These are phyloP conservation scores for Cinchona pubescens DNA, from an alignment of 257 asterid genomes.

Conservation along the genomic window DNA sequence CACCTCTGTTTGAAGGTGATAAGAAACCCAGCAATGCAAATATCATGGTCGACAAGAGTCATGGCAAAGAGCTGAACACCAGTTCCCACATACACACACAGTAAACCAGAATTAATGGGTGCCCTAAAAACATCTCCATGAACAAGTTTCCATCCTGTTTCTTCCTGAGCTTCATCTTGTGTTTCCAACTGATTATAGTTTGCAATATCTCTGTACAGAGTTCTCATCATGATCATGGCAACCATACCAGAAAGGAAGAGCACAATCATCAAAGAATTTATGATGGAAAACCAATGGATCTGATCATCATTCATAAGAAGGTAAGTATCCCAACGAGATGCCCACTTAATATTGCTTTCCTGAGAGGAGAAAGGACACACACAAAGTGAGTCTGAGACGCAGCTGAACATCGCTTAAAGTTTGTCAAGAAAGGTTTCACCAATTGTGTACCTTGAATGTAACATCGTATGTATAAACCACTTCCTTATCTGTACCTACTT, in stretches of 20 bases:
- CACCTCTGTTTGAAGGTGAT: slow-evolving; percentile 88
- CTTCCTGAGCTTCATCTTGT: slow-evolving; percentile 93
- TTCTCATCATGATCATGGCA: slow-evolving; percentile 97
- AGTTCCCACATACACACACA: slow-evolving; percentile 80
- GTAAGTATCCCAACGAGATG: slow-evolving; percentile 92
- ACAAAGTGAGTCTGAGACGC: background rate
- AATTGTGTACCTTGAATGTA: slow-evolving; percentile 55
- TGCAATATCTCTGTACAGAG: slow-evolving; percentile 79
- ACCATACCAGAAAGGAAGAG: slow-evolving; percentile 95
- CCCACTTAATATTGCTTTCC: slow-evolving; percentile 88
- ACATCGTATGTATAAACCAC: slow-evolving; percentile 70
- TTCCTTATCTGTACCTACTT: slow-evolving; percentile 64
- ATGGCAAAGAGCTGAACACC: slow-evolving; percentile 76
- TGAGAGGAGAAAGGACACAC: slow-evolving; percentile 21
- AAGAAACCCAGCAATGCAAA: slow-evolving; percentile 80
- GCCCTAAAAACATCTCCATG: slow-evolving; percentile 83
- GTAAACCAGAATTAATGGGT: slow-evolving; percentile 62
- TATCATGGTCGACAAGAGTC: slow-evolving; percentile 88
- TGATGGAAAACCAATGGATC: slow-evolving; percentile 93
- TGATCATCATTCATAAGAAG: slow-evolving; percentile 93
- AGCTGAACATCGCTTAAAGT: background rate
- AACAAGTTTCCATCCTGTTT: slow-evolving; percentile 91
- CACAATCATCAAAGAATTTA: slow-evolving; percentile 87
- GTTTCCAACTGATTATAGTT: slow-evolving; percentile 85
- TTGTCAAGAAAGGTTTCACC: background rate